Base-by-base conservation (phyloP, 495 filamentous ascomycete species). In the Aspergillus diversus region DNA sequence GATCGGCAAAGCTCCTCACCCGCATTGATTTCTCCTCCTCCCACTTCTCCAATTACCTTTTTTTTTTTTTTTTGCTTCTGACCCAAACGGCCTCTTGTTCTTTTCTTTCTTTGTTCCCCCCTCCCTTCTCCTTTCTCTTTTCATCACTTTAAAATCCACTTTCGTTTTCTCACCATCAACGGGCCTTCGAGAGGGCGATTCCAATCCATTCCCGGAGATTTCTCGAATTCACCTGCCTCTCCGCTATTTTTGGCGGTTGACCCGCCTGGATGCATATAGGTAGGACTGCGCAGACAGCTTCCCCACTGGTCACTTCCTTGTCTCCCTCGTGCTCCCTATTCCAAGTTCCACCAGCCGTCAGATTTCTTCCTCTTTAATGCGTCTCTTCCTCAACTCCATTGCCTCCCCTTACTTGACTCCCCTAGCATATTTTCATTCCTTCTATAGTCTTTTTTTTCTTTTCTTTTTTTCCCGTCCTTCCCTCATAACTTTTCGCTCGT, bases 1-100 rank as follows among this genome's bases (percentile, higher is more conserved):
- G 64, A 63, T 66, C 64, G 55, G 64, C 60, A 49, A 48, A 46
- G 50, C 16, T 60, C 21, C 50, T 50, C 47, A 17, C 47, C 47
- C 50, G 43, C 60, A 63, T 63, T 47, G 49, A 58, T 43, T 55
- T 34, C 59, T 47, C 34, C 55, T 56, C 46, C 42, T 43, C n/a
- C 34, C 37, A 27, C 35, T 57, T 37, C 48, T 53, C 34, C 48
- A 16, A 27, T 27, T 55, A 34, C 17, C 47, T 58, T 42, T 55
- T 64, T 51, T 39, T 49, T 49, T 35, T 42, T 42, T 32, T 1
- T 54, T 15, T 31, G 27, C 42, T 46, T 50, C 21, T 27, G 21
- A 27, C 21, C 21, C 21, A 27, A 27, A 27, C 1, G 21, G 21
- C 21, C 31, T 32, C 35, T 43, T 57, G 17, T 21, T 21, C 4